These are phyloP conservation scores for Allium cepa DNA, from an alignment of 106 monocot species.

Conservation along the genomic window DNA sequence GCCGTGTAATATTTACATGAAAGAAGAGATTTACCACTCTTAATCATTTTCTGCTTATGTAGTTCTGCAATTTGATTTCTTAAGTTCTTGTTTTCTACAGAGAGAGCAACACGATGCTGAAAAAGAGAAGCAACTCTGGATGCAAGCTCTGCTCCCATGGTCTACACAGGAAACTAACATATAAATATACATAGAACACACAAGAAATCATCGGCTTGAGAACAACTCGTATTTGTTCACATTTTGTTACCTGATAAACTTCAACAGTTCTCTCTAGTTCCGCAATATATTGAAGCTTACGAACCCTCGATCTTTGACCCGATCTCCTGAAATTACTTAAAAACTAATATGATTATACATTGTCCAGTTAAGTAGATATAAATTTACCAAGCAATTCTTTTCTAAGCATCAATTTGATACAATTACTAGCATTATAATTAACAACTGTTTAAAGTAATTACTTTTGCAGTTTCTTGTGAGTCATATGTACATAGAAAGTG, in stretches of 20 bases:
- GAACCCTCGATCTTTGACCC: slow-evolving; percentile 88
- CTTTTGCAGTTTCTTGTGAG: too few species aligned
- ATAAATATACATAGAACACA: background rate
- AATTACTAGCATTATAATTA: too few species aligned
- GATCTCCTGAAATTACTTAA: slow-evolving; percentile 42
- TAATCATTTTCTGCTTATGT: slow-evolving; percentile 64
- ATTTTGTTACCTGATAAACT: slow-evolving; percentile 46
- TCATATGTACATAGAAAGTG: too few species aligned
- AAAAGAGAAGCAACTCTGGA: slow-evolving; percentile 53
- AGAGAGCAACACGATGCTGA: slow-evolving; percentile 59
- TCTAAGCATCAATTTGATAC: too few species aligned
- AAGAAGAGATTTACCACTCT: slow-evolving; percentile 49
- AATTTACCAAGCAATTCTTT: too few species aligned
- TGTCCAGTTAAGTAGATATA: too few species aligned
- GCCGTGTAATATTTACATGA: background rate
- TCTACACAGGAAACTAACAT: slow-evolving; percentile 27
- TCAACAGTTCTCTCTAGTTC: slow-evolving; percentile 90
- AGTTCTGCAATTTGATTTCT: slow-evolving; percentile 45
- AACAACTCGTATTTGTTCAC: background rate
- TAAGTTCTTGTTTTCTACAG: slow-evolving; percentile 65
- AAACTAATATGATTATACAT: too few species aligned
- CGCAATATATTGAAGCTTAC: slow-evolving; percentile 97
- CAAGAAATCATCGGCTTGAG: background rate
- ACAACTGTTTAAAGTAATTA: too few species aligned
- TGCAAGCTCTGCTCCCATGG: slow-evolving; percentile 65